Percentiles rank a stretch among this genome's conserved stretches.
These are phyloP conservation scores for Metrosideros polymorpha DNA, from an alignment of 441 rosid species.

Conservation along the genomic window DNA sequence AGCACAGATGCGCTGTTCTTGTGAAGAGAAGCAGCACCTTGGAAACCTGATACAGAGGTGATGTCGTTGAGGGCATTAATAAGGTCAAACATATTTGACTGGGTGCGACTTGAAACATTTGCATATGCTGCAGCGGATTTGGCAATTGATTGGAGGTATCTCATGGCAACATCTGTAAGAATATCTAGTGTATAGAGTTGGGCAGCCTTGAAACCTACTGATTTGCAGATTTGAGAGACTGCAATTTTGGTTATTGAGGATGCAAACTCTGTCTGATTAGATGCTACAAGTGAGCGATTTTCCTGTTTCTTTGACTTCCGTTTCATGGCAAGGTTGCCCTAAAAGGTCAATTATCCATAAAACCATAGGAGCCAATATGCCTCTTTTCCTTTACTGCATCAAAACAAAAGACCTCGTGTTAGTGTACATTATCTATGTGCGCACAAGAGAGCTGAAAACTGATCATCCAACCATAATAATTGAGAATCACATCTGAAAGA, in stretches of 20 bases:
- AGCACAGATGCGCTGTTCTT: constrained; percentile 4
- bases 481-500: neutral
- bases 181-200: constrained; percentile 32
- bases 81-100: constrained; percentile 44
- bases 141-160: constrained; percentile 34
- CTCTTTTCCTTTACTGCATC: neutral
- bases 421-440: neutral
- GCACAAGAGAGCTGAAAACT: neutral
- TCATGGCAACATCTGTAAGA: constrained; percentile 29
- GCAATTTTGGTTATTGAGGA: constrained; percentile 33
- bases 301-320: neutral
- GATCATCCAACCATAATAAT: neutral
- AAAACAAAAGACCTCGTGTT: neutral
- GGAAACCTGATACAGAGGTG: constrained; percentile 21
- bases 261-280: constrained; percentile 19
- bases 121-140: constrained; percentile 26
- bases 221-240: constrained; percentile 49
- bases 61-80: constrained; percentile 34
- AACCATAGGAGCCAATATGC: neutral
- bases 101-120: constrained; percentile 27
- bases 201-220: constrained; percentile 34
- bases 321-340: constrained; percentile 9
- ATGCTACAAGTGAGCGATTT: neutral
- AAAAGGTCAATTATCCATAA: neutral
- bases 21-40: constrained; percentile 30